These are phyloP conservation scores for Parastagonospora avenae DNA, from an alignment of 2,329 filamentous ascomycete species.

Conservation along the genomic window DNA sequence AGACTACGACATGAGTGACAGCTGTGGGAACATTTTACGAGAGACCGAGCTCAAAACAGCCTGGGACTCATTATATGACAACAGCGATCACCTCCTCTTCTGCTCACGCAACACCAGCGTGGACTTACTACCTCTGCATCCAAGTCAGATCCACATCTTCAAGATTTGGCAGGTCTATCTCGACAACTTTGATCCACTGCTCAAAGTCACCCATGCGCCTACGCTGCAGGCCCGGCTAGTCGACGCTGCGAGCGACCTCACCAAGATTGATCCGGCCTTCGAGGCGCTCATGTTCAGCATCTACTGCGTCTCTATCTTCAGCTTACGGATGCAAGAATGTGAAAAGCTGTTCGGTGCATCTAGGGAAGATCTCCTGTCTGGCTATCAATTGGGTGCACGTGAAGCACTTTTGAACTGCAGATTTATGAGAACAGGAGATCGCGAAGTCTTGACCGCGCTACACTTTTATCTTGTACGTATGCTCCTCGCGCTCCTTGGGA, in stretches of 20 bases:
- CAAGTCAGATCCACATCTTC: conserved; percentile 67
- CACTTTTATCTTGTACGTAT: conserved; percentile 57
- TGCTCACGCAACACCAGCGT: conserved; percentile 58
- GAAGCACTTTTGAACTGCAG: conserved; percentile 65
- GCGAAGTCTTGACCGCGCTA: conserved; percentile 58
- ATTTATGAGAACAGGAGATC: conserved; percentile 61
- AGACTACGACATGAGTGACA: conserved; percentile 4
- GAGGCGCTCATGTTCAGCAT: conserved; percentile 57
- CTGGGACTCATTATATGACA: conserved; percentile 50
- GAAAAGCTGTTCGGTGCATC: conserved; percentile 57
- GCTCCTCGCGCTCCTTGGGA: background rate
- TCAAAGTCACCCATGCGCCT: conserved; percentile 37
- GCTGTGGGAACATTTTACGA: conserved; percentile 14
- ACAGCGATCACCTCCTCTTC: conserved; percentile 60
- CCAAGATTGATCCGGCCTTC: conserved; percentile 57
- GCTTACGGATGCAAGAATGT: conserved; percentile 63
- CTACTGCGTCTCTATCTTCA: conserved; percentile 47
- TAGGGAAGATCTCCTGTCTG: conserved; percentile 58
- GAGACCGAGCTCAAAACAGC: conserved; percentile 46
- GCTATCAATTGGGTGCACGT: conserved; percentile 65
- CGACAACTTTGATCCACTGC: conserved; percentile 46
- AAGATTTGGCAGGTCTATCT: conserved; percentile 77
- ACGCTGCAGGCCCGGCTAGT: conserved; percentile 60
- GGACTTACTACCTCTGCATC: conserved; percentile 67
- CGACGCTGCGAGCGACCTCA: conserved; percentile 63